Base-by-base conservation (phyloP, 1,284 basidiomycete species). In the Calocybe gambosa region DNA sequence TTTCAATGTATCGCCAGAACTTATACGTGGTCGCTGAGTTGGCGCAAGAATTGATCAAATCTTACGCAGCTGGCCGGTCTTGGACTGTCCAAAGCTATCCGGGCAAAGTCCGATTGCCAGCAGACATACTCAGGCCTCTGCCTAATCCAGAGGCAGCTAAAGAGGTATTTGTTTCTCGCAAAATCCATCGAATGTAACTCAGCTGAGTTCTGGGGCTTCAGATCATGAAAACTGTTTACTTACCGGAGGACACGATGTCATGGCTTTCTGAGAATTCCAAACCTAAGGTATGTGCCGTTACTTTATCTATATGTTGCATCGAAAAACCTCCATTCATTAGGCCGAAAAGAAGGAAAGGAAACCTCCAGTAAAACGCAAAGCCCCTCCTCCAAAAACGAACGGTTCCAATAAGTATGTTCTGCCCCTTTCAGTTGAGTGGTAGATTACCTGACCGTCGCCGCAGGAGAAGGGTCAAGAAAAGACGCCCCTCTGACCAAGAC, bases 21-120 rank as follows among this genome's bases (percentile, higher is more conserved):
- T 70, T 99, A 23, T 97, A 96, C 61, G 77, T 83, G n/a, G 71
- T 92, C 40, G 84, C 85, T 52, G 96, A 99, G 59, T 71, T 99
- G 3, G 84, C 93, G 0, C 89, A 96, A 64, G 79, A 91, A 52
- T 69, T 96, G 28, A 88, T 98, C 62, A 88, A 85, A 57, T 68
- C 70, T 0, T 75, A 79, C 16, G 85, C 89, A 0, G 74, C 80
- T 26, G 54, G 68, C 2, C 76, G 85, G 41, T 75, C 75, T 2
- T 97, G 94, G 92, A 77, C 75, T 2, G 67, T 98, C 5, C 72
- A 81, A 43, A 84, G 80, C 18, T 92, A 89, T 62, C 90, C 90
- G 0, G 89, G 85, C 20, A 86, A 86, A 59, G 69, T 95, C 26
- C 79, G 78, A 52, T 64, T 98, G 20, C 93, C 93, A 0, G 62